These are phyloP conservation scores for Aciculosporium take DNA, from an alignment of 2,329 filamentous ascomycete species.

Conservation along the genomic window DNA sequence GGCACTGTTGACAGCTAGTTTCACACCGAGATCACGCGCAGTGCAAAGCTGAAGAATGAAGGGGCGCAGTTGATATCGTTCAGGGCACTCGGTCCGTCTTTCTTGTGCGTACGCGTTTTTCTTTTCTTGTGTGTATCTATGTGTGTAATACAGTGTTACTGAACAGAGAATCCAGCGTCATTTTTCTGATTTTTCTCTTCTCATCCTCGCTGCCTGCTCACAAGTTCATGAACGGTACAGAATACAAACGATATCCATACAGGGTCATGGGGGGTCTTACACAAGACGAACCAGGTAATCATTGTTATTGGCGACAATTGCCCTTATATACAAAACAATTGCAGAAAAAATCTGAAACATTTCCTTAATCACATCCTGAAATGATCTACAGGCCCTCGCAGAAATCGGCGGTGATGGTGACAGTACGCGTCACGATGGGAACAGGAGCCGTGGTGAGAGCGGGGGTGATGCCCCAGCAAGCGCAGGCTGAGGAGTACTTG, in stretches of 20 bases:
- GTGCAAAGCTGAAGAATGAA: not conserved
- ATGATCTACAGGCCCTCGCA: slow-evolving; percentile 23
- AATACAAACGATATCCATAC: not conserved
- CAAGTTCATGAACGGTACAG: not conserved
- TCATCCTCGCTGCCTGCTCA: not conserved
- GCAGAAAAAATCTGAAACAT: not conserved
- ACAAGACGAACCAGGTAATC: not conserved
- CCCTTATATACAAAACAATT: not conserved
- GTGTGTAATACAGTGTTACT: slow-evolving; percentile 1
- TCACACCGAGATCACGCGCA: not conserved
- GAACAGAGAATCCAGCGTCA: not conserved
- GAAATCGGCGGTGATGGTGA: slow-evolving; percentile 27
- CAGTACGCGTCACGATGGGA: slow-evolving; percentile 26
- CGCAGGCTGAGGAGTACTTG: slow-evolving; percentile 28
- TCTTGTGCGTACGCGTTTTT: not conserved
- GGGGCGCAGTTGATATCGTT: not conserved
- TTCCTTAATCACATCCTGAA: not conserved
- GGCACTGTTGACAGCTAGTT: too few relatives aligned
- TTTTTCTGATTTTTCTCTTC: too few relatives aligned
- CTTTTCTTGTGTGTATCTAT: not conserved
- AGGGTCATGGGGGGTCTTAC: not conserved
- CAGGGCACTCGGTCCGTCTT: not conserved
- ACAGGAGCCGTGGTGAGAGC: slow-evolving; percentile 22
- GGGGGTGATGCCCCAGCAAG: slow-evolving; percentile 30
- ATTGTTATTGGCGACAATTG: not conserved